Conservation (phyloP, 768 basidiomycete genomes). For the Tylopilus plumbeoviolaceoides region DNA sequence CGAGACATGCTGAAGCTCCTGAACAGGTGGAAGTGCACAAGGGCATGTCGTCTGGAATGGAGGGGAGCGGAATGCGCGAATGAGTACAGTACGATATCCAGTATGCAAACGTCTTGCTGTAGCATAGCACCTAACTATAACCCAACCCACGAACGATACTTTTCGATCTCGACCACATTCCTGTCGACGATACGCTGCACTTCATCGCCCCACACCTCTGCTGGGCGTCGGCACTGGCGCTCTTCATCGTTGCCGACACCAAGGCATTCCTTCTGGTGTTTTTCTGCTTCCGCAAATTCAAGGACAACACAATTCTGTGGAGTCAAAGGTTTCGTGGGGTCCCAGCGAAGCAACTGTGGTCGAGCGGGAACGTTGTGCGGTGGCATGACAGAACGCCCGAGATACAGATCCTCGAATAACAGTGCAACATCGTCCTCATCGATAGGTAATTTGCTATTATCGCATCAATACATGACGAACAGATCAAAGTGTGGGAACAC, state of each 20-base stretch:
- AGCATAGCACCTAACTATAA: constrained; percentile 1
- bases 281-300: constrained; percentile 69
- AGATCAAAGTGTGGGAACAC: constrained; percentile 17
- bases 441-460: constrained; percentile 64
- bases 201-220: constrained; percentile 69
- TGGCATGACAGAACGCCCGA: constrained; percentile 73
- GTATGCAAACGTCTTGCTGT: neutral
- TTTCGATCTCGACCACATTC: constrained; percentile 55
- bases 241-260: constrained; percentile 7
- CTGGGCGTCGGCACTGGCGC: constrained; percentile 32
- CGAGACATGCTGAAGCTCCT: constrained; percentile 21
- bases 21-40: constrained; percentile 32
- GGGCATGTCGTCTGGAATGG: constrained; percentile 16
- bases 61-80: constrained; percentile 11
- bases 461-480: neutral
- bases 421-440: constrained; percentile 80
- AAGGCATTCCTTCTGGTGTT: constrained; percentile 51
- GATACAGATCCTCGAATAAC: constrained; percentile 83
- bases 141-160: constrained; percentile 51
- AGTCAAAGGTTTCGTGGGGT: constrained; percentile 54
- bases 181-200: constrained; percentile 54
- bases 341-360: constrained; percentile 82
- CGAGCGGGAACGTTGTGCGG: constrained; percentile 70
- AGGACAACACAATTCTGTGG: constrained; percentile 87
- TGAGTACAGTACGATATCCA: constrained; percentile 9